Conservation (phyloP, 2,329 filamentous ascomycete genomes). For the Pestalotiopsis sp. region DNA sequence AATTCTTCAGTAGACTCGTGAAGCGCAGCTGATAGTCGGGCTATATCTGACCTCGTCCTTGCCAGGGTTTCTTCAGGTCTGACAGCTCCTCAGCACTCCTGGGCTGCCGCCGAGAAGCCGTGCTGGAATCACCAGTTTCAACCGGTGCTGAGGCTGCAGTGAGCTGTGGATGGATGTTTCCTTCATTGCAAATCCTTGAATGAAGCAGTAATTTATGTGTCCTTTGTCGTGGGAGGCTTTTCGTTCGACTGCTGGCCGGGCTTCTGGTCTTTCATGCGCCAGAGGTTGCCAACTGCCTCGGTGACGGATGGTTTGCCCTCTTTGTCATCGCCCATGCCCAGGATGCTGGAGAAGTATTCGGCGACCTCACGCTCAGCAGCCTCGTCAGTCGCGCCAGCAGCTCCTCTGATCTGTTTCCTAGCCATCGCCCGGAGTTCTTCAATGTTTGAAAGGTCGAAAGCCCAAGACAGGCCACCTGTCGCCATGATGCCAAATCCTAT, state of each 20-base stretch:
- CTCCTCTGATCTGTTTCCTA: constrained; percentile 37
- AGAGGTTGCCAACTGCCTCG: constrained; percentile 11
- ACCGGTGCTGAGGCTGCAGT: not conserved
- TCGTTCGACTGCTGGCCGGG: not conserved
- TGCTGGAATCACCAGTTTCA: not conserved
- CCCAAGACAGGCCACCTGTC: constrained; percentile 73
- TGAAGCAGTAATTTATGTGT: not conserved
- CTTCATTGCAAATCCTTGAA: not conserved
- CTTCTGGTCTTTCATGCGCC: not conserved
- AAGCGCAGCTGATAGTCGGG: not conserved
- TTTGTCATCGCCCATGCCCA: constrained; percentile 57
- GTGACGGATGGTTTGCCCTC: constrained; percentile 21
- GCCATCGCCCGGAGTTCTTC: constrained; percentile 62
- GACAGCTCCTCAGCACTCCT: not conserved
- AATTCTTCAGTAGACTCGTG: not conserved
- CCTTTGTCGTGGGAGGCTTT: not conserved
- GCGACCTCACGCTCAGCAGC: constrained; percentile 62
- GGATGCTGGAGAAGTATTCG: constrained; percentile 59
- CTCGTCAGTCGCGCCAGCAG: constrained; percentile 37
- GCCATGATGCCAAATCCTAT: constrained; percentile 72
- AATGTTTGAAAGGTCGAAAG: constrained; percentile 71
- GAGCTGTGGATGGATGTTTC: not conserved
- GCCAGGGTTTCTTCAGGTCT: not conserved
- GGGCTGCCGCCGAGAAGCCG: not conserved
- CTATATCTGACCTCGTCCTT: not conserved